Evolutionary conservation across 2,329 filamentous ascomycete genomes (phyloP).

Genomic region (Xylaria hypoxylon): DNA sequence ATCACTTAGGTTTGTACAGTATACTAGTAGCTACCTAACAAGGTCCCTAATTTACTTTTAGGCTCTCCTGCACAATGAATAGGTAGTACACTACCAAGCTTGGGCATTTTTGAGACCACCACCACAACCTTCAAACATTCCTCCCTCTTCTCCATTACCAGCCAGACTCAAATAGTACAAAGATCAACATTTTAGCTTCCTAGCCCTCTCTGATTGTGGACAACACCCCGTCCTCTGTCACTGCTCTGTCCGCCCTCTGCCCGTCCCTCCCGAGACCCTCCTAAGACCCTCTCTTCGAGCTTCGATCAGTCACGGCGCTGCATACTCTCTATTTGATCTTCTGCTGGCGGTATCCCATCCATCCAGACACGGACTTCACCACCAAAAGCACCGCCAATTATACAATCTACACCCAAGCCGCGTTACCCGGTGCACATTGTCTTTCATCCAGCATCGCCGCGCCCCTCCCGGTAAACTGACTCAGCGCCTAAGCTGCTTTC

Average conservation of each 20-base stretch:
- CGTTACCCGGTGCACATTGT: conserved; percentile 9
- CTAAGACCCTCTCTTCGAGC: neutral
- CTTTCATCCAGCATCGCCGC: conserved; percentile 8
- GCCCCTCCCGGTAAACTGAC: neutral
- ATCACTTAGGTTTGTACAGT: neutral
- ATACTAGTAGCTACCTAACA: conserved; percentile 7
- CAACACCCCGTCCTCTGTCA: neutral
- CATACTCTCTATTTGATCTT: conserved; percentile 2
- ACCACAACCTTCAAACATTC: conserved; percentile 15
- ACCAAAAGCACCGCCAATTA: conserved; percentile 16
- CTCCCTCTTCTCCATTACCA: neutral
- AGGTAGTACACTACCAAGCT: conserved; percentile 13
- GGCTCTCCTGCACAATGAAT: conserved; percentile 24
- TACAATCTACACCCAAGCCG: neutral
- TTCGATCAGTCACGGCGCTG: conserved; percentile 9
- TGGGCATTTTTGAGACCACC: conserved; percentile 29
- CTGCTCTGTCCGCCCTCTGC: neutral
- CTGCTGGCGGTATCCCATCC: conserved; percentile 3
- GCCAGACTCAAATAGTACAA: conserved; percentile 9
- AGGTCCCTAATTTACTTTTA: conserved; percentile 22
- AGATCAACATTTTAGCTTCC: conserved; percentile 21
- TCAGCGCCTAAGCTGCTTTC: neutral
- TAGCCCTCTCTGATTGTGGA: neutral
- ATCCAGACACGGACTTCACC: conserved; percentile 24
- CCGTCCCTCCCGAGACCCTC: conserved; percentile 1